A percentile compares a stretch with the other conserved stretches of the same genome.
Conservation (phyloP, 2,329 filamentous ascomycete genomes). For the Fragosphaeria purpurea region DNA sequence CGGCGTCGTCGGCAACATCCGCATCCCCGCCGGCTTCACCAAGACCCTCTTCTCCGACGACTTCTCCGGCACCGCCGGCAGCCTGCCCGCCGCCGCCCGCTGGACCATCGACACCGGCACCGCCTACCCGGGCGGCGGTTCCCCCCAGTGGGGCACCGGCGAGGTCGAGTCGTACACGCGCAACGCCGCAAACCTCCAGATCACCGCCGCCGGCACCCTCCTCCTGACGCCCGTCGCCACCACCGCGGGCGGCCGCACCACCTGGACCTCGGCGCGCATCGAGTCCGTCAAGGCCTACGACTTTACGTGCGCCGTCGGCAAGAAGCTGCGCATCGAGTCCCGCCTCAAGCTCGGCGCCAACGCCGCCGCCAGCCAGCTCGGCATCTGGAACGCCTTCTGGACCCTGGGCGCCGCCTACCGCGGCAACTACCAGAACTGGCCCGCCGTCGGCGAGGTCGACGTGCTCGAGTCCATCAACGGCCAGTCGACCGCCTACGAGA, state of each 20-base stretch:
- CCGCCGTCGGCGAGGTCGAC: slow-evolving; percentile 33
- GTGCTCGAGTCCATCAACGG: slow-evolving; percentile 35
- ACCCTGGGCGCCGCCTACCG: slow-evolving; percentile 30
- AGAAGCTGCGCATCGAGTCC: slow-evolving; percentile 29
- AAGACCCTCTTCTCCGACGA: slow-evolving; percentile 16
- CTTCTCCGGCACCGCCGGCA: slow-evolving; percentile 19
- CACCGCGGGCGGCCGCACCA: slow-evolving; percentile 9
- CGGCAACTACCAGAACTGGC: slow-evolving; percentile 30
- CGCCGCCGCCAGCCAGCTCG: slow-evolving; percentile 19
- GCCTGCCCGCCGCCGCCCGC: slow-evolving; percentile 27
- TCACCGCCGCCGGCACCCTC: slow-evolving; percentile 27
- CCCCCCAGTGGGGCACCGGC: slow-evolving; percentile 37
- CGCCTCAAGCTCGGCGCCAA: slow-evolving; percentile 26
- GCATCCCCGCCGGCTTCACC: slow-evolving; percentile 20
- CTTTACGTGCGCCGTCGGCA: slow-evolving; percentile 23
- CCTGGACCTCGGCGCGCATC: slow-evolving; percentile 36
- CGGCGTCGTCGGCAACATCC: slow-evolving; percentile 7
- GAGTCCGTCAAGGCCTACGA: slow-evolving; percentile 26
- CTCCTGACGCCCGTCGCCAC: slow-evolving; percentile 23
- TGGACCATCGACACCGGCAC: slow-evolving; percentile 37
- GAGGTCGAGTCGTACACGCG: slow-evolving; percentile 37
- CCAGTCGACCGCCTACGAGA: slow-evolving; percentile 22
- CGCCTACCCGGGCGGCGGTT: slow-evolving; percentile 35
- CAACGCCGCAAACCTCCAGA: slow-evolving; percentile 27
- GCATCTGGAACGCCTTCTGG: slow-evolving; percentile 40